Percentiles rank a stretch among this genome's conserved stretches.
Evolutionary conservation across 352 stramenopile genomes (phyloP).

Genomic region (Pythium dissimile): DNA sequence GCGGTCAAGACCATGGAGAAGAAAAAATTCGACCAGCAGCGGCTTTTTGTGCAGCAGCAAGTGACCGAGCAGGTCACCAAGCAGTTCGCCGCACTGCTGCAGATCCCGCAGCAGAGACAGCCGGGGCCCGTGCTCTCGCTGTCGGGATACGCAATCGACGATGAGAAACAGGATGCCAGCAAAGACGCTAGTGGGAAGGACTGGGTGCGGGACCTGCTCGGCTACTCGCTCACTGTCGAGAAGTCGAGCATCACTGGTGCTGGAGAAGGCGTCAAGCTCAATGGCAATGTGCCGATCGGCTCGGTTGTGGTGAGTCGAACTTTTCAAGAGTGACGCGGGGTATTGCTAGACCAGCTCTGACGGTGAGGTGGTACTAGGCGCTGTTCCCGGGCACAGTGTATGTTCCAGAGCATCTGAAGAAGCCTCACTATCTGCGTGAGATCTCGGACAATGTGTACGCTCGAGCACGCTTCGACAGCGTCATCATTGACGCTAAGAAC

Average conservation of each 20-base stretch:
- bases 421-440: slow-evolving; percentile 62
- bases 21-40: slow-evolving; percentile 83
- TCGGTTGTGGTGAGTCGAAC: slow-evolving; percentile 55
- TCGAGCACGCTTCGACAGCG: slow-evolving; percentile 79
- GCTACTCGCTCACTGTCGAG: slow-evolving; percentile 68
- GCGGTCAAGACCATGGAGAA: slow-evolving; percentile 64
- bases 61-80: slow-evolving; percentile 52
- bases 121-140: slow-evolving; percentile 46
- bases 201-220: slow-evolving; percentile 53
- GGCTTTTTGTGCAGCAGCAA: slow-evolving; percentile 63
- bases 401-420: slow-evolving; percentile 83
- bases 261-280: slow-evolving; percentile 71
- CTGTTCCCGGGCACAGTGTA: slow-evolving; percentile 80
- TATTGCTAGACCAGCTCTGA: not conserved
- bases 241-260: slow-evolving; percentile 56
- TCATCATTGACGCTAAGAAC: slow-evolving; percentile 84
- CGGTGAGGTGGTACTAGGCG: slow-evolving; percentile 37
- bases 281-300: slow-evolving; percentile 54
- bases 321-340: not conserved
- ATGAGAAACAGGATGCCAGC: slow-evolving; percentile 24
- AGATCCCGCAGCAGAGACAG: slow-evolving; percentile 39
- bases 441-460: slow-evolving; percentile 77
- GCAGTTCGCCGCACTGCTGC: slow-evolving; percentile 62
- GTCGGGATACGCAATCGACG: slow-evolving; percentile 52
- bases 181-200: slow-evolving; percentile 31